These are phyloP conservation scores for Colletotrichum orchidophilum DNA, from an alignment of 2,329 filamentous ascomycete species.

Conservation along the genomic window DNA sequence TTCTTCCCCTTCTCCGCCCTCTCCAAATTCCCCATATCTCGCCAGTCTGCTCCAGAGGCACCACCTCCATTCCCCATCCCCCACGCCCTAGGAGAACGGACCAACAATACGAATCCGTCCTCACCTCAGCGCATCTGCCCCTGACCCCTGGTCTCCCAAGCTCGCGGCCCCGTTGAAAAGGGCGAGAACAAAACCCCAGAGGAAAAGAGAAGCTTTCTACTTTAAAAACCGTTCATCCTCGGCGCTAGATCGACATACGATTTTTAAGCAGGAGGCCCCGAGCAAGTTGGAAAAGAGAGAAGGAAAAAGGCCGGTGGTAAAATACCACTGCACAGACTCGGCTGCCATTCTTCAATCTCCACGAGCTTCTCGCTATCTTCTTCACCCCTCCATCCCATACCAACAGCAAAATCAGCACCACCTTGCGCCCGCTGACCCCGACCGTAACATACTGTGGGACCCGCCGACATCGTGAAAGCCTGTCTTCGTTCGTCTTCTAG, in stretches of 20 bases:
- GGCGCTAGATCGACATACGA: constrained; percentile 23
- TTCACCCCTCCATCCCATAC: constrained; percentile 16
- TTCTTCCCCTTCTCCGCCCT: constrained; percentile 7
- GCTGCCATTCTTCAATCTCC: constrained; percentile 3
- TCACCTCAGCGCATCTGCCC: constrained; percentile 27
- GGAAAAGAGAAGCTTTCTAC: constrained; percentile 17
- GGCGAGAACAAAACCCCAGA: constrained; percentile 20
- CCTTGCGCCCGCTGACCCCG: constrained; percentile 12
- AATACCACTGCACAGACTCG: constrained; percentile 1
- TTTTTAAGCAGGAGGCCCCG: background rate
- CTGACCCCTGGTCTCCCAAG: constrained; percentile 21
- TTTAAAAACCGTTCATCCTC: constrained; percentile 8
- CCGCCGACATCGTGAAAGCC: constrained; percentile 30
- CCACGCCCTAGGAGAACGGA: constrained; percentile 20
- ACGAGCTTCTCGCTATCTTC: constrained; percentile 18
- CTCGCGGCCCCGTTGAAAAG: constrained; percentile 27
- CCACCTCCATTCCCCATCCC: constrained; percentile 20
- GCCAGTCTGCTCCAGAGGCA: constrained; percentile 16
- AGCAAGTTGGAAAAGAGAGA: background rate
- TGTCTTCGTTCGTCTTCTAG: constrained; percentile 27
- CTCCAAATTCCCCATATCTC: constrained; percentile 27
- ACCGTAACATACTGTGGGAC: constrained; percentile 21
- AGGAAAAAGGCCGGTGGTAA: background rate
- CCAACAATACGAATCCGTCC: constrained; percentile 30
- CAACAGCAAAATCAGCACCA: constrained; percentile 4